A percentile compares a stretch with the other conserved stretches of the same genome.
phyloP scores from a whole-genome alignment of 2,329 filamentous ascomycete genomes.

The Chalaropsis thielavioides region DNA sequence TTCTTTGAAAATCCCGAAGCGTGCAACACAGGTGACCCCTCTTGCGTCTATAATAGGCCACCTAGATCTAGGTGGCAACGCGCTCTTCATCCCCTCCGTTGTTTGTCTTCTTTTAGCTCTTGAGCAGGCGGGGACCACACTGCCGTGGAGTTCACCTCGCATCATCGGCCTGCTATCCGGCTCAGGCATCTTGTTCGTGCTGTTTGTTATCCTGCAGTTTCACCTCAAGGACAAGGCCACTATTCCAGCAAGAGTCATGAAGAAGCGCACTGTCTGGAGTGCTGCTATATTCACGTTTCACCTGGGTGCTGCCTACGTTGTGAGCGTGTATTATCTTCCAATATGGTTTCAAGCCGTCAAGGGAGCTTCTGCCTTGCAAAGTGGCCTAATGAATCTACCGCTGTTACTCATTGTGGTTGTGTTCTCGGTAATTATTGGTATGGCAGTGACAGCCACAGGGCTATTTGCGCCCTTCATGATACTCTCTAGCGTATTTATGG shows the following conservation, averaged over 20 bases:
- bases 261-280: slow-evolving; percentile 28
- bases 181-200: slow-evolving; percentile 23
- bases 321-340: slow-evolving; percentile 25
- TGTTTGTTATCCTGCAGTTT: slow-evolving; percentile 29
- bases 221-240: slow-evolving; percentile 30
- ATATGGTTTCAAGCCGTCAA: slow-evolving; percentile 29
- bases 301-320: slow-evolving; percentile 25
- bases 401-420: slow-evolving; percentile 26
- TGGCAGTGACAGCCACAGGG: slow-evolving; percentile 25
- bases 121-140: slow-evolving; percentile 26
- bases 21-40: slow-evolving; percentile 11
- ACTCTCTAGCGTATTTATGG: slow-evolving; percentile 22
- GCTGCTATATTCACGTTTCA: slow-evolving; percentile 27
- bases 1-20: slow-evolving; percentile 15
- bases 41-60: slow-evolving; percentile 22
- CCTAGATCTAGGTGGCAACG: slow-evolving; percentile 22
- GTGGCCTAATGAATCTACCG: slow-evolving; percentile 27
- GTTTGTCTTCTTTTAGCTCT: slow-evolving; percentile 30
- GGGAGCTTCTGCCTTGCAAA: slow-evolving; percentile 25
- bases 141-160: slow-evolving; percentile 19
- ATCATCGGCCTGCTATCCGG: slow-evolving; percentile 24
- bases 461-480: slow-evolving; percentile 30
- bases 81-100: slow-evolving; percentile 19
- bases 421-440: slow-evolving; percentile 24
- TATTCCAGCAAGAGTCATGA: slow-evolving; percentile 30